Conservation (phyloP, 768 basidiomycete species). For the Guyanaporus albipodus region DNA sequence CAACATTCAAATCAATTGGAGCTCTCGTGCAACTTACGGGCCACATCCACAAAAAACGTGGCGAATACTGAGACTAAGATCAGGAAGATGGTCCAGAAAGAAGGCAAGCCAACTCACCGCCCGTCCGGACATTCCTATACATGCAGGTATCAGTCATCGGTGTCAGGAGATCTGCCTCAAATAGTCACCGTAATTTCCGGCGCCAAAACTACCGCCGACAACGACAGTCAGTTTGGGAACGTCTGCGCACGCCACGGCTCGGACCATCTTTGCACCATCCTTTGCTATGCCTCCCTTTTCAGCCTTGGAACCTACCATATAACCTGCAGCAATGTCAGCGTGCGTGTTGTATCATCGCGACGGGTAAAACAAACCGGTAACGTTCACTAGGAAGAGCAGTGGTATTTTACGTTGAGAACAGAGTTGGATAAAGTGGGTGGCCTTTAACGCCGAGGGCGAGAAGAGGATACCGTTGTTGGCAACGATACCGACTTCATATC, state of each 20-base stretch:
- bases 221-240: conserved; percentile 93
- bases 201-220: conserved; percentile 91
- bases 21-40: conserved; percentile 52
- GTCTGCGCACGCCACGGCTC: conserved; percentile 89
- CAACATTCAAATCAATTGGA: conserved; percentile 7
- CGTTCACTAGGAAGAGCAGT: conserved; percentile 89
- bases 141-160: conserved; percentile 11
- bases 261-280: conserved; percentile 95
- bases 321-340: conserved; percentile 44
- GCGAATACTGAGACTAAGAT: conserved; percentile 63
- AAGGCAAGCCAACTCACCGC: conserved; percentile 54
- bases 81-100: conserved; percentile 3
- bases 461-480: conserved; percentile 95
- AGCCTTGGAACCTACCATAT: conserved; percentile 96
- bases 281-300: conserved; percentile 94
- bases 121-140: conserved; percentile 83
- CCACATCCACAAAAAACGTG: conserved; percentile 98
- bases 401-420: conserved; percentile 91
- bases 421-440: conserved; percentile 91
- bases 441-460: conserved; percentile 90
- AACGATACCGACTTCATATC: conserved; percentile 86
- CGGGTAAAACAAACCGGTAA: conserved; percentile 55
- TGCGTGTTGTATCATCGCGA: neutral
- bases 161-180: conserved; percentile 1
- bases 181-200: conserved; percentile 84